Evolutionary conservation across 129 eudicot genomes (phyloP), one percentile per base, ranked within the genome.

Genomic region (Arctium lappa): DNA sequence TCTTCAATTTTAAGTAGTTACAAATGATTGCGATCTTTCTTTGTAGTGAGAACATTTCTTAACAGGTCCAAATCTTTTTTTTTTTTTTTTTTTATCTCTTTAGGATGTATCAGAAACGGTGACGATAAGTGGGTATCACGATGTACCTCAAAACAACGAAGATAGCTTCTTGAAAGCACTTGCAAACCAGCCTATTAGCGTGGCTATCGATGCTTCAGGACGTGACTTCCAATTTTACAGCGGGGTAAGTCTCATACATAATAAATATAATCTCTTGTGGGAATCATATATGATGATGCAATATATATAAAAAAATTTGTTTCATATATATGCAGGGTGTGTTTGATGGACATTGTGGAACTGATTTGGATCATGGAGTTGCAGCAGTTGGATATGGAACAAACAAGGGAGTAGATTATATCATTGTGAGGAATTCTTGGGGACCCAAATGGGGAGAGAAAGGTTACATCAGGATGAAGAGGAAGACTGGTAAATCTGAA

Each of bases 121-220:
- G 36, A 90, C 92, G 16, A 94, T 94, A 62, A 87, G 83, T 68
- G 98, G 98, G 10, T 94, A 87, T 85, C 93, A 89, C 29, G 97
- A 94, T 63, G 91, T 94, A 72, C 98, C 98, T 11, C 88, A 84
- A 29, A 94, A 91, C 42, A 87, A 82, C 15, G 98, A 90, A 81
- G 80, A 85, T 7, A 88, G 91, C 85, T 86, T 94, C 18, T 60
- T 94, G 76, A 94, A 94, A 83, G 98, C 97, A 82, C 93, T 91
- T 34, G 98, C 97, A 30, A 87, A 94, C 86, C 97, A 91, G 87
- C 98, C 98, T 0, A 29, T 94, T 10, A 94, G 98, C 72, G 91
- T 94, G n/a, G 98, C 91, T n/a, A 91, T 94, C 62, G 96, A 92
- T 39, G 98, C 98, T 75, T 94, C 98, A 12, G 92, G 94, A 4